Evolutionary conservation across 139 green algal species (phyloP).

Genomic region (Chlorella sp.): DNA sequence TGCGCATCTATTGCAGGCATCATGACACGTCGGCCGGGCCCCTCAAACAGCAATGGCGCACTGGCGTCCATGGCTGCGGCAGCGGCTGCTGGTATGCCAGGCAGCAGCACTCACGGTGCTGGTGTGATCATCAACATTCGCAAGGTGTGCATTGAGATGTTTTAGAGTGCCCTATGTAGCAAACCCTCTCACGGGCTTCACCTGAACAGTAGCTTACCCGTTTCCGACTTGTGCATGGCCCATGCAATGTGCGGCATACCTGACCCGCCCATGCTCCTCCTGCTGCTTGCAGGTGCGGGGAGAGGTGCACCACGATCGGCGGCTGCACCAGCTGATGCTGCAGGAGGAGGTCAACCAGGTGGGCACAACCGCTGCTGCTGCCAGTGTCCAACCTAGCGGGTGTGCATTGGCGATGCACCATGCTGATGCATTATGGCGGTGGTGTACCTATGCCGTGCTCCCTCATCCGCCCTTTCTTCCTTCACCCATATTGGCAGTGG

Average conservation of each 20-base stretch:
- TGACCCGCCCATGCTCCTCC: not conserved
- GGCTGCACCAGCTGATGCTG: conserved; percentile 94
- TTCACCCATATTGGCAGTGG: not conserved
- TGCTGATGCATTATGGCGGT: no score
- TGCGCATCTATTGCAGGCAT: conserved; percentile 44
- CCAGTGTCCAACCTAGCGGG: not conserved
- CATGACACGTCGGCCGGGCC: conserved; percentile 54
- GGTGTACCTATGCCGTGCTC: no score
- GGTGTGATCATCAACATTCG: conserved; percentile 69
- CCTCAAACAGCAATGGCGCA: not conserved
- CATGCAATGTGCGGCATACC: no score
- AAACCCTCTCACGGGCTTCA: no score
- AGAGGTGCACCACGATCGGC: conserved; percentile 89
- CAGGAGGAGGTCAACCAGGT: conserved; percentile 63
- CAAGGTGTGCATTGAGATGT: no score
- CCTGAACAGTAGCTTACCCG: no score
- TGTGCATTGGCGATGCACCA: no score
- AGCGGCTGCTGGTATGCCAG: no score
- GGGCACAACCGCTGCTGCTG: not conserved
- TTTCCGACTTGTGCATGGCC: no score
- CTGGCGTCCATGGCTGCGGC: not conserved
- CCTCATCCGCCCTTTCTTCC: no score
- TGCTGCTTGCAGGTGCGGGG: conserved; percentile 64
- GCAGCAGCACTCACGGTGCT: not conserved
- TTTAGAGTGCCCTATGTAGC: no score